These are phyloP conservation scores for Botrytis tulipae DNA, from an alignment of 2,329 filamentous ascomycete genomes.

Conservation along the genomic window DNA sequence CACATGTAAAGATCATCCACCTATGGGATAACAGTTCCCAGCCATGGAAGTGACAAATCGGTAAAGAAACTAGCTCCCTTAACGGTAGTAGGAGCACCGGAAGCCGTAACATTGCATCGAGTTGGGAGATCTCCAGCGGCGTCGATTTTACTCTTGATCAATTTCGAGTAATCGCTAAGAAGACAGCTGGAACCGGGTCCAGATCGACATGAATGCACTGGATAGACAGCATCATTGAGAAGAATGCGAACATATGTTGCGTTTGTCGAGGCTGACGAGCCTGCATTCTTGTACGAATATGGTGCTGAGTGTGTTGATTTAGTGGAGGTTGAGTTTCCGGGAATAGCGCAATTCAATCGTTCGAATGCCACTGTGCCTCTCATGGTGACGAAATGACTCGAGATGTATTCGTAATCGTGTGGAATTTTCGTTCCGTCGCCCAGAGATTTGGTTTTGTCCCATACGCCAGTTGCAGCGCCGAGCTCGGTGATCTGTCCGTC, in stretches of 20 bases:
- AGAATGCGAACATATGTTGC: slow-evolving; percentile 12
- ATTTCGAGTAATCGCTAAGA: not conserved
- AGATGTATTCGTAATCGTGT: slow-evolving; percentile 51
- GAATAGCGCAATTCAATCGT: not conserved
- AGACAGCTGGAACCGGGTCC: slow-evolving; percentile 10
- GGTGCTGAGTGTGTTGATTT: not conserved
- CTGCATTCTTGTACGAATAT: not conserved
- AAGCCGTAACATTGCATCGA: slow-evolving; percentile 14
- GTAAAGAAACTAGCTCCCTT: slow-evolving; percentile 17
- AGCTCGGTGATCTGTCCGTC: slow-evolving; percentile 66
- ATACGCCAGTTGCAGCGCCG: slow-evolving; percentile 58
- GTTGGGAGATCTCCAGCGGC: not conserved
- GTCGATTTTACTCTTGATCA: not conserved
- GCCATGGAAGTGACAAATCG: not conserved
- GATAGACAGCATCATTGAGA: slow-evolving; percentile 8
- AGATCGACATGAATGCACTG: not conserved
- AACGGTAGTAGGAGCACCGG: not conserved
- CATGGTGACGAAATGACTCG: slow-evolving; percentile 59
- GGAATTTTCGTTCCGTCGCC: slow-evolving; percentile 45
- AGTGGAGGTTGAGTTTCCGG: not conserved
- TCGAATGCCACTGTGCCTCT: slow-evolving; percentile 62
- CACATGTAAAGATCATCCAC: too few species aligned
- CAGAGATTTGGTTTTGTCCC: slow-evolving; percentile 44
- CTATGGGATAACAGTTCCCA: not conserved
- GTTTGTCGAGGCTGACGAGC: not conserved